Percentiles rank a stretch among this genome's conserved stretches.
Conservation (phyloP, 495 filamentous ascomycete genomes). For the Daldinia vernicosa region DNA sequence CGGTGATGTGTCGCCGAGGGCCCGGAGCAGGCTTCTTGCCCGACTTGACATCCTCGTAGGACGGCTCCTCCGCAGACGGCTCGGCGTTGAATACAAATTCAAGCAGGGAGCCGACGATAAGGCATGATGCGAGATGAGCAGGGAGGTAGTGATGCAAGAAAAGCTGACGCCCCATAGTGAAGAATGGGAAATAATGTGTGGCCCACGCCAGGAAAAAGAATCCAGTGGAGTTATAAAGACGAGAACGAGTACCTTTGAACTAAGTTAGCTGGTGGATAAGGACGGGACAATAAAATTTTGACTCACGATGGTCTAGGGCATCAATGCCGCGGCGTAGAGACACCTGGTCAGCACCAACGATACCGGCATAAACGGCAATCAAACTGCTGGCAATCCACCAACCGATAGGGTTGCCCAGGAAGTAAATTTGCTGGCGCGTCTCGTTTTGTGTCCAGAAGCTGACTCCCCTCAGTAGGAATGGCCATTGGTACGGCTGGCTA, state of each 20-base stretch:
- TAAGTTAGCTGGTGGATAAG: conserved; percentile 31
- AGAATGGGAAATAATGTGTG: conserved; percentile 98
- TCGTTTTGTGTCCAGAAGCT: conserved; percentile 99
- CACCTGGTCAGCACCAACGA: conserved; percentile 91
- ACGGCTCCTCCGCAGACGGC: conserved; percentile 63
- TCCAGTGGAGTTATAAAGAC: conserved; percentile 96
- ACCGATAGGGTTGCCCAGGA: conserved; percentile 94
- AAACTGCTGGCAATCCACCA: conserved; percentile 97
- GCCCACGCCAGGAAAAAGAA: conserved; percentile 99
- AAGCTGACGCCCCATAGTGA: conserved; percentile 94
- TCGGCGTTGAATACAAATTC: conserved; percentile 97
- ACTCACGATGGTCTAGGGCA: conserved; percentile 92
- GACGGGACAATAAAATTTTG: background rate
- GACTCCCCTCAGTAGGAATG: conserved; percentile 93
- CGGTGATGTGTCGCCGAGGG: conserved; percentile 67
- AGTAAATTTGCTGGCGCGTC: conserved; percentile 96
- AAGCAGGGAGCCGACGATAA: conserved; percentile 93
- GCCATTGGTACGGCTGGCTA: conserved; percentile 95
- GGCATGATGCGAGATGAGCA: conserved; percentile 88
- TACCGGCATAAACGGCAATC: conserved; percentile 91
- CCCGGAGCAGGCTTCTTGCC: conserved; percentile 58
- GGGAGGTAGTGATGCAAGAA: conserved; percentile 98
- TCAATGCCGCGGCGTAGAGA: conserved; percentile 91
- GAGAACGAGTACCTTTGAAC: conserved; percentile 78
- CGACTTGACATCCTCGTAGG: conserved; percentile 58